Evolutionary conservation across 768 basidiomycete species (phyloP).

Genomic region (Hirschioporus abietinus): DNA sequence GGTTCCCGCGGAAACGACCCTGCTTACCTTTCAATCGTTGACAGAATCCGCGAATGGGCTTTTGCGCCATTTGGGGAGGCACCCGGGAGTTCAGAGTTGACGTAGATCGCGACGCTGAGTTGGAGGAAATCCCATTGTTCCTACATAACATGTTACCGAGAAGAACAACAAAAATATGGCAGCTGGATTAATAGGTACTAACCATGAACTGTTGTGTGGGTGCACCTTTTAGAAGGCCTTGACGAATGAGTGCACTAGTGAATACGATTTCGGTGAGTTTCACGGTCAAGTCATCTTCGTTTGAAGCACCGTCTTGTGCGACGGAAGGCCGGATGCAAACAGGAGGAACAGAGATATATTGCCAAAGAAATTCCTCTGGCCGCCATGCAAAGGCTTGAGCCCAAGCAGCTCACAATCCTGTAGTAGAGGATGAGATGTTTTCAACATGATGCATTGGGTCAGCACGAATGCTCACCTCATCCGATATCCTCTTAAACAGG

Average conservation of each 20-base stretch:
- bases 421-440: neutral
- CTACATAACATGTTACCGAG: no score
- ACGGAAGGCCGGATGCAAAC: conserved; percentile 97
- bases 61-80: conserved; percentile 78
- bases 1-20: conserved; percentile 95
- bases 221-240: conserved; percentile 81
- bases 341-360: conserved; percentile 96
- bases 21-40: conserved; percentile 98
- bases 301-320: conserved; percentile 95
- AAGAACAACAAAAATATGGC: conserved; percentile 1
- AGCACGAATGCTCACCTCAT: conserved; percentile 53
- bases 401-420: conserved; percentile 96
- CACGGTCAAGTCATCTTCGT: conserved; percentile 96
- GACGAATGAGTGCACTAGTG: conserved; percentile 87
- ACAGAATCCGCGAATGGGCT: conserved; percentile 95
- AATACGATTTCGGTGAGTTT: conserved; percentile 97
- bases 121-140: conserved; percentile 99
- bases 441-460: conserved; percentile 4
- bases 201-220: conserved; percentile 91
- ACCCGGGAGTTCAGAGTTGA: conserved; percentile 97
- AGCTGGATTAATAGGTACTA: conserved; percentile 9
- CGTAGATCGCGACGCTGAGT: conserved; percentile 92
- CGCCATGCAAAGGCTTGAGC: conserved; percentile 82
- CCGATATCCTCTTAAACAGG: conserved; percentile 86
- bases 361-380: conserved; percentile 98